phyloP scores from a whole-genome alignment of 2,329 filamentous ascomycete species.

The Paecilomyces variotii region DNA sequence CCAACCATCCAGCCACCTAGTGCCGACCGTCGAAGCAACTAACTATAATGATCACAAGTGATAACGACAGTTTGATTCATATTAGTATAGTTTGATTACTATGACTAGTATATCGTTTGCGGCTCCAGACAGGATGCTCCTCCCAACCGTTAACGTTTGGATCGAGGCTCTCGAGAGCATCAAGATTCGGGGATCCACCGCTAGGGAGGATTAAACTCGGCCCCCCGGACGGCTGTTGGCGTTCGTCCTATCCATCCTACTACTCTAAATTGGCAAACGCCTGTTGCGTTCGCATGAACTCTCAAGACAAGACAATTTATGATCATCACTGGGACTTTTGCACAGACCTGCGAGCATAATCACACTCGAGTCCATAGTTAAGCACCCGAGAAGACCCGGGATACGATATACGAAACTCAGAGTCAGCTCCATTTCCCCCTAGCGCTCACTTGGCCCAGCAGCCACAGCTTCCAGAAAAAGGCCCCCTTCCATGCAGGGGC shows the following conservation, averaged over 20 bases:
- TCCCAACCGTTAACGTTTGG: not conserved
- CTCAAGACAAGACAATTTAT: not conserved
- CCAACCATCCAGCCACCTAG: not conserved
- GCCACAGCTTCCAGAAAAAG: not conserved
- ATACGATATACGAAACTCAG: not conserved
- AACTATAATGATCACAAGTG: not conserved
- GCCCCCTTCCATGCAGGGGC: not conserved
- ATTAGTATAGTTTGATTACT: not conserved
- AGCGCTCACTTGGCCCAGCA: not conserved
- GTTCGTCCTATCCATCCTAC: not conserved
- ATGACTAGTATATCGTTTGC: too few relatives aligned
- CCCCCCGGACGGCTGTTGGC: not conserved
- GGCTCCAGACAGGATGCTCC: not conserved
- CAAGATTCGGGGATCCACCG: not conserved
- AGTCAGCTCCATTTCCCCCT: not conserved
- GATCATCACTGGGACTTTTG: not conserved
- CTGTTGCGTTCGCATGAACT: not conserved
- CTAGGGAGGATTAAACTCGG: not conserved
- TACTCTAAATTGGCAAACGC: not conserved
- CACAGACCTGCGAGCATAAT: not conserved
- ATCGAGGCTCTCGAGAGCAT: not conserved
- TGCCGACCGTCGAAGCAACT: not conserved
- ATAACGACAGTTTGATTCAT: not conserved
- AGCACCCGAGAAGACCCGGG: not conserved
- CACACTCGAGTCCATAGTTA: not conserved